Evolutionary conservation across 2,329 filamentous ascomycete genomes (phyloP), one percentile per base, ranked within the genome.

Genomic region (Pseudocercospora vitis): DNA sequence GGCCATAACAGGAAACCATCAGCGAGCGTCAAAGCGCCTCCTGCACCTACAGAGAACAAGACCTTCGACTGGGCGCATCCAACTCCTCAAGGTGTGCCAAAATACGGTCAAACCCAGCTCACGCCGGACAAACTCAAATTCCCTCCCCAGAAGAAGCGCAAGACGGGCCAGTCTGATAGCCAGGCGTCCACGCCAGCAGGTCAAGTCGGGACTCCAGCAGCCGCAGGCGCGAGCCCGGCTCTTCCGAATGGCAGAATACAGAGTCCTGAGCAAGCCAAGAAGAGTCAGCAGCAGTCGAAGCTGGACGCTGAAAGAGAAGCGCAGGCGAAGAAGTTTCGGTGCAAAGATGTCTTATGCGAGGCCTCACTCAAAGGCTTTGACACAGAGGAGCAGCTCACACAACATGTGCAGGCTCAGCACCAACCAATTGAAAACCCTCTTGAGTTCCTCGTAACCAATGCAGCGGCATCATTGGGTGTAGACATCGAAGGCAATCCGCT

Each of bases 91-190:
- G 81, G 82, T 19, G 75, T 82, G 52, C 81, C 82, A 7, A 77
- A 78, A 56, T 81, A 79, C 48, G 57, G 58, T 18, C 73, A 74
- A 16, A 76, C 75, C 16, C 73, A 76, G 46, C 74, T 84, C 45
- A 81, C 77, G 3, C 75, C 77, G 8, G 78, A 81, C 47, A 80
- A 83, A 58, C 73, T 86, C 42, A 79, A 81, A 42, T 68, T 85
- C 19, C 82, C 82, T 14, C 74, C 78, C 2, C 73, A 74, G 52
- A 85, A 84, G 72, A 80, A 76, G 63, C 74, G 76, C 49, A 83
- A 81, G 71, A 67, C 73, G 28, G 73, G 72, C 31, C 64, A 66
- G 19, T 48, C 64, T 4, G 69, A 65, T 26, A 76, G 71, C 52
- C 68, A 72, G 35, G 69, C 65, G 1, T 73, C 73, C 3, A 77